A percentile compares a stretch with the other conserved stretches of the same genome.
Conservation (phyloP, 805 yeast genomes). For the Metschnikowia gelsemii region DNA sequence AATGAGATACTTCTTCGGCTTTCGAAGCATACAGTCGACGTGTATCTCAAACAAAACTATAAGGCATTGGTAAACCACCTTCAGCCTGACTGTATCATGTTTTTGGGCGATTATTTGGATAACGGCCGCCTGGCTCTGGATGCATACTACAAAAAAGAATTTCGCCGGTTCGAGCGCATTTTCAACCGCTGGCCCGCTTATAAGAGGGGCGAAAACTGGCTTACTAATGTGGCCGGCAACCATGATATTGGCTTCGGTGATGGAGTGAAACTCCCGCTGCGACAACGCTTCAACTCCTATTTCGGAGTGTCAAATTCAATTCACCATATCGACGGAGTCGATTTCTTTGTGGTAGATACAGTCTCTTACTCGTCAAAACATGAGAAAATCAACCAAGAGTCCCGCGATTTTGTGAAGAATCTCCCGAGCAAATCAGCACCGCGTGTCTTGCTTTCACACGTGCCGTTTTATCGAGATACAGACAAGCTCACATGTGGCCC, state of each 20-base stretch:
- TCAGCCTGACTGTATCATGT: slow-evolving; percentile 38
- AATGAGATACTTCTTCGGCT: slow-evolving; percentile 29
- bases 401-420: slow-evolving; percentile 18
- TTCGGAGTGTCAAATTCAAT: slow-evolving; percentile 37
- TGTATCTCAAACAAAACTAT: slow-evolving; percentile 39
- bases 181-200: slow-evolving; percentile 26
- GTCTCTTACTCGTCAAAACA: slow-evolving; percentile 21
- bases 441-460: slow-evolving; percentile 26
- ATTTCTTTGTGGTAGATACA: slow-evolving; percentile 27
- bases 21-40: slow-evolving; percentile 43
- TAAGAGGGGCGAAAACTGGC: slow-evolving; percentile 27
- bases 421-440: slow-evolving; percentile 16
- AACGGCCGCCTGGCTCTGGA: slow-evolving; percentile 39
- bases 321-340: slow-evolving; percentile 30
- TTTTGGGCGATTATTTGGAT: slow-evolving; percentile 44
- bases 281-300: slow-evolving; percentile 28
- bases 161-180: slow-evolving; percentile 33
- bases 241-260: slow-evolving; percentile 31
- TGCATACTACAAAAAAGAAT: slow-evolving; percentile 30
- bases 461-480: slow-evolving; percentile 26
- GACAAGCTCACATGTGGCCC: slow-evolving; percentile 23
- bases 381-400: slow-evolving; percentile 13
- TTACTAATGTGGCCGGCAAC: slow-evolving; percentile 32
- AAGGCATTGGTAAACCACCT: slow-evolving; percentile 30
- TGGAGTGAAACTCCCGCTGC: slow-evolving; percentile 25